These are phyloP conservation scores for Aspergillus sclerotiicarbonarius DNA, from an alignment of 495 filamentous ascomycete genomes.

Conservation along the genomic window DNA sequence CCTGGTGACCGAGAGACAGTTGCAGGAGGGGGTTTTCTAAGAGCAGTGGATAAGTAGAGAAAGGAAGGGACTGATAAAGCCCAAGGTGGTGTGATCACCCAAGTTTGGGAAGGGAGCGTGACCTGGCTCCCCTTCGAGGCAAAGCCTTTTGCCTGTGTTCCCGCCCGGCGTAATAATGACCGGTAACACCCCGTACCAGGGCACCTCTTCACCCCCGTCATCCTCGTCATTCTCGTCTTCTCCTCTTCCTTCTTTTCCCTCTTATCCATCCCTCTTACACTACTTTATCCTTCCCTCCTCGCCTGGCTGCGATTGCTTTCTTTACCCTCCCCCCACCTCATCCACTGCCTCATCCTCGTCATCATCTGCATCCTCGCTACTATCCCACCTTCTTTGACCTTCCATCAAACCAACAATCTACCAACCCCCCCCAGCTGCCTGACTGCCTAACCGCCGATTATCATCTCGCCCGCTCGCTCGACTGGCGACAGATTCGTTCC, in stretches of 20 bases:
- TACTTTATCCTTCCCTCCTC: slow-evolving; percentile 1
- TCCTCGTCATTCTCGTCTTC: slow-evolving; percentile 8
- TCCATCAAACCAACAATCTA: neutral
- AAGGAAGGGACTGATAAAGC: too few relatives aligned
- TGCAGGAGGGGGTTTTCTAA: too few relatives aligned
- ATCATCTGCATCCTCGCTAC: too few relatives aligned
- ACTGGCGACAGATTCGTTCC: neutral
- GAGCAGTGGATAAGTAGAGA: too few relatives aligned
- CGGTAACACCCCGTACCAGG: too few relatives aligned
- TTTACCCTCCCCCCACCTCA: neutral
- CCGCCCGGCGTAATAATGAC: too few relatives aligned
- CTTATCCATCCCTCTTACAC: neutral
- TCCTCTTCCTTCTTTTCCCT: slow-evolving; percentile 1
- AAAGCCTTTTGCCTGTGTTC: too few relatives aligned
- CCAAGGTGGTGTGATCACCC: too few relatives aligned
- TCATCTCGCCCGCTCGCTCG: slow-evolving; percentile 13
- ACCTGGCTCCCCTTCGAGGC: too few relatives aligned
- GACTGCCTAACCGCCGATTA: slow-evolving; percentile 20
- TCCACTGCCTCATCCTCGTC: neutral
- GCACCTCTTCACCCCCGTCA: neutral
- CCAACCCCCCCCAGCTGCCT: slow-evolving; percentile 11
- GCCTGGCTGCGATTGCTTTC: slow-evolving; percentile 4
- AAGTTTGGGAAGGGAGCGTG: too few relatives aligned
- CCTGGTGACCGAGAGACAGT: too few relatives aligned
- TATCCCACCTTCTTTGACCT: neutral